Evolutionary conservation across 2,329 filamentous ascomycete species (phyloP).

Genomic region (Orbilia javanica): DNA sequence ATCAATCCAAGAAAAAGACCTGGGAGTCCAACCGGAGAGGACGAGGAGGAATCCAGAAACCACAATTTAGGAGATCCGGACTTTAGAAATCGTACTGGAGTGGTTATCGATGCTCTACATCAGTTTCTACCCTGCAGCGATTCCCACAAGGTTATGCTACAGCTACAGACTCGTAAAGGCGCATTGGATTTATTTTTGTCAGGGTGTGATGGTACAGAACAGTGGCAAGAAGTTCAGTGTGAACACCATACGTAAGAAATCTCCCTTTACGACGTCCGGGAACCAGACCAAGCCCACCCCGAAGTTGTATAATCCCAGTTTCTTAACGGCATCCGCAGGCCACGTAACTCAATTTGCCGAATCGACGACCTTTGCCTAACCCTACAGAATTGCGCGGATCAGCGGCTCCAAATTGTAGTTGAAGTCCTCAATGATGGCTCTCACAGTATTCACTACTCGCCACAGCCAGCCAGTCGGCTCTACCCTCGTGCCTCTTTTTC

Average conservation of each 20-base stretch:
- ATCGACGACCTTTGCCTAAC: not conserved
- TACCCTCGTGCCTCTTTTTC: not conserved
- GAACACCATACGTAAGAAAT: conserved; percentile 3
- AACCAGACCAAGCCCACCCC: no score
- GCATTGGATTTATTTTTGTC: conserved; percentile 7
- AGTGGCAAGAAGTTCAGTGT: conserved; percentile 9
- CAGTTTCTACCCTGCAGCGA: not conserved
- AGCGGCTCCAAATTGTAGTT: not conserved
- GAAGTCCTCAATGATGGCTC: not conserved
- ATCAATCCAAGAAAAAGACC: not conserved
- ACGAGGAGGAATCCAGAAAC: not conserved
- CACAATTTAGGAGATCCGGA: not conserved
- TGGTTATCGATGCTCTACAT: not conserved
- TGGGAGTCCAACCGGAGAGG: not conserved
- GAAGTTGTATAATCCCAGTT: no score
- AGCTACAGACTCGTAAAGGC: not conserved
- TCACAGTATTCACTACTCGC: not conserved
- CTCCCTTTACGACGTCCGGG: not conserved
- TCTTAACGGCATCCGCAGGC: not conserved
- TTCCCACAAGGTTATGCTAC: conserved; percentile 9
- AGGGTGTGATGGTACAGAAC: not conserved
- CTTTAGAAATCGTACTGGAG: not conserved
- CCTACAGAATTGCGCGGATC: not conserved
- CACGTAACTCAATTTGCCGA: not conserved
- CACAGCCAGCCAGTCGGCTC: not conserved